These are phyloP conservation scores for Plenodomus biglobosus DNA, from an alignment of 2,329 filamentous ascomycete species.

Conservation along the genomic window DNA sequence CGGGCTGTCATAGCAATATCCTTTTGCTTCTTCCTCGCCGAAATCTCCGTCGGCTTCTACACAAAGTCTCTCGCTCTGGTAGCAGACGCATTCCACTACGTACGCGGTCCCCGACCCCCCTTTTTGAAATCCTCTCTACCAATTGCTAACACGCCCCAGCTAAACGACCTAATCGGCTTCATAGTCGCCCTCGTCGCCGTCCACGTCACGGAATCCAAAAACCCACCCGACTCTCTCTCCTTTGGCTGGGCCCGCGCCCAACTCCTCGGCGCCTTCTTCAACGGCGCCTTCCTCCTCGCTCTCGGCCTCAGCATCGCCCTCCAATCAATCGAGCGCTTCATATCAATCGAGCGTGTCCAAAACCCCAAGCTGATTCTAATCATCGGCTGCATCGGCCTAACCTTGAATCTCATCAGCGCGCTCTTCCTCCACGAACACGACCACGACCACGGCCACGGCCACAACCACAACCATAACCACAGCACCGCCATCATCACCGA, in stretches of 20 bases:
- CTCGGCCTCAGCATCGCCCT: slow-evolving; percentile 72
- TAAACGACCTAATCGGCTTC: slow-evolving; percentile 72
- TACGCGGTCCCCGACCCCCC: slow-evolving; percentile 44
- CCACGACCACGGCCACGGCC: slow-evolving; percentile 48
- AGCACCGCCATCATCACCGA: slow-evolving; percentile 38
- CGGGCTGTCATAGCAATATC: slow-evolving; percentile 50
- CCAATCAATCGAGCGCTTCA: slow-evolving; percentile 72
- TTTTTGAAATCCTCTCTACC: neutral
- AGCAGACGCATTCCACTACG: slow-evolving; percentile 79
- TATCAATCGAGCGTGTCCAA: slow-evolving; percentile 59
- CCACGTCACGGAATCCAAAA: slow-evolving; percentile 56
- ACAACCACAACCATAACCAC: slow-evolving; percentile 44
- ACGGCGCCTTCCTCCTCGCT: slow-evolving; percentile 72
- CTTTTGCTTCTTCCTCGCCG: slow-evolving; percentile 50
- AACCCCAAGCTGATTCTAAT: slow-evolving; percentile 68
- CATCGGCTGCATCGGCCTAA: slow-evolving; percentile 67
- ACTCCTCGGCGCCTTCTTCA: slow-evolving; percentile 78
- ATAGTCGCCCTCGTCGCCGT: slow-evolving; percentile 66
- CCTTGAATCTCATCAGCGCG: slow-evolving; percentile 67
- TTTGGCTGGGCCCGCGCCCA: slow-evolving; percentile 78
- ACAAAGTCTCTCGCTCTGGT: slow-evolving; percentile 71
- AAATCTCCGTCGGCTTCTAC: slow-evolving; percentile 65
- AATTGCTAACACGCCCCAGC: slow-evolving; percentile 44
- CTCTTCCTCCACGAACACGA: slow-evolving; percentile 61
- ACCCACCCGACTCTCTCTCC: slow-evolving; percentile 61